These are phyloP conservation scores for Silene latifolia DNA, from an alignment of 148 eudicot species.

Conservation along the genomic window DNA sequence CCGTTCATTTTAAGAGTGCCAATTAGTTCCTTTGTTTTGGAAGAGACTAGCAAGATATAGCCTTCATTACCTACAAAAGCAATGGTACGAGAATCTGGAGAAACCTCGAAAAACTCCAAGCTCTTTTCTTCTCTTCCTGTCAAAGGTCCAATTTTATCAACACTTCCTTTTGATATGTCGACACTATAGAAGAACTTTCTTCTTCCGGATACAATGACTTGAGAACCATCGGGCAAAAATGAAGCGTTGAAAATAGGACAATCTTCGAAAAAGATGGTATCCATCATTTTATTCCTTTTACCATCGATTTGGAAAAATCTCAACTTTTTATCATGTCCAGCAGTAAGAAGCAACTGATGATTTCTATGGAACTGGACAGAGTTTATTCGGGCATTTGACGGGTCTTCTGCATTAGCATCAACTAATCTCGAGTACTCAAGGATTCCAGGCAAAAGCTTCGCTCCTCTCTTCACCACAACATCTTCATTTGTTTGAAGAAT, in stretches of 20 bases:
- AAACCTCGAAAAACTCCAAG: constrained; percentile 77
- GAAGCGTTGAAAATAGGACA: constrained; percentile 71
- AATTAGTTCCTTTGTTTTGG: constrained; percentile 77
- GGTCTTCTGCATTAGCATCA: constrained; percentile 71
- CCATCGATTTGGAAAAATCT: constrained; percentile 93
- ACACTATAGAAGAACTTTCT: constrained; percentile 87
- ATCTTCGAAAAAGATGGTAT: constrained; percentile 74
- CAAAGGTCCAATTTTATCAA: constrained; percentile 73
- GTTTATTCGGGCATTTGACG: constrained; percentile 49
- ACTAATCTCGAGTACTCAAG: constrained; percentile 68
- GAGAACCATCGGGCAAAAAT: constrained; percentile 93
- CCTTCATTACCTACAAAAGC: constrained; percentile 94
- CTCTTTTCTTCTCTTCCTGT: constrained; percentile 92
- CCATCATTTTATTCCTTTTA: constrained; percentile 67
- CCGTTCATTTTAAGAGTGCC: constrained; percentile 96
- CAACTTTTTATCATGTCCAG: constrained; percentile 63
- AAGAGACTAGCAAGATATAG: constrained; percentile 70
- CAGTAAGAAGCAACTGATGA: constrained; percentile 79
- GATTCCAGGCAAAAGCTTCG: constrained; percentile 65
- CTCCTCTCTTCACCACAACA: constrained; percentile 61
- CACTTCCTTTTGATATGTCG: constrained; percentile 65
- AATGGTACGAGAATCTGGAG: constrained; percentile 87
- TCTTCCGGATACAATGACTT: constrained; percentile 67
- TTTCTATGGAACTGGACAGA: constrained; percentile 91
- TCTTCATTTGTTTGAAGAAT: constrained; percentile 63